Conservation (phyloP, 2,329 filamentous ascomycete genomes). For the Botrytis galanthina region DNA sequence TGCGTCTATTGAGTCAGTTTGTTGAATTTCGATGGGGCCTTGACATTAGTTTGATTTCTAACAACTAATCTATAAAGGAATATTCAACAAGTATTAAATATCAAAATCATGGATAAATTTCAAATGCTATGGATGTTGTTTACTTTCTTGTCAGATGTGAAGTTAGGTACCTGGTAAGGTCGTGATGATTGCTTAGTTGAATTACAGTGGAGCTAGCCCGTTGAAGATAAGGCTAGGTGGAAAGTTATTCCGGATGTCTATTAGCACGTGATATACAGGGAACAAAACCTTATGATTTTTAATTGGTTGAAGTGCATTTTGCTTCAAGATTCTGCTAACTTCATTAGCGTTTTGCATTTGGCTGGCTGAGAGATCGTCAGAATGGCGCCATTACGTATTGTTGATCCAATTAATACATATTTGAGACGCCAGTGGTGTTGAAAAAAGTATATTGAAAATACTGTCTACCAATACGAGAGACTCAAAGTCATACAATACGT, state of each 20-base stretch:
- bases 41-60: not conserved
- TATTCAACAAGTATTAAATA: not conserved
- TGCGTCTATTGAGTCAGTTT: not conserved
- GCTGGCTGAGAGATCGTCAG: not conserved
- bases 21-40: not conserved
- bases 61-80: not conserved
- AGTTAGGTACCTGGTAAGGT: not conserved
- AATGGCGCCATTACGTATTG: not conserved
- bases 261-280: not conserved
- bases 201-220: not conserved
- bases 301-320: not conserved
- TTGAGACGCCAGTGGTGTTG: not conserved
- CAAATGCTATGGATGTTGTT: not conserved
- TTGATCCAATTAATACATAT: slow-evolving; percentile 1
- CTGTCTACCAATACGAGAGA: not conserved
- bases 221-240: not conserved
- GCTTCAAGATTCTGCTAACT: not conserved
- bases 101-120: not conserved
- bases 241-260: not conserved
- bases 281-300: not conserved
- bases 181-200: not conserved
- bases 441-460: not conserved
- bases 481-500: not conserved
- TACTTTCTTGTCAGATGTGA: not conserved
- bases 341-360: not conserved